Evolutionary conservation across 805 yeast species (phyloP).

Genomic region (Candida orba): DNA sequence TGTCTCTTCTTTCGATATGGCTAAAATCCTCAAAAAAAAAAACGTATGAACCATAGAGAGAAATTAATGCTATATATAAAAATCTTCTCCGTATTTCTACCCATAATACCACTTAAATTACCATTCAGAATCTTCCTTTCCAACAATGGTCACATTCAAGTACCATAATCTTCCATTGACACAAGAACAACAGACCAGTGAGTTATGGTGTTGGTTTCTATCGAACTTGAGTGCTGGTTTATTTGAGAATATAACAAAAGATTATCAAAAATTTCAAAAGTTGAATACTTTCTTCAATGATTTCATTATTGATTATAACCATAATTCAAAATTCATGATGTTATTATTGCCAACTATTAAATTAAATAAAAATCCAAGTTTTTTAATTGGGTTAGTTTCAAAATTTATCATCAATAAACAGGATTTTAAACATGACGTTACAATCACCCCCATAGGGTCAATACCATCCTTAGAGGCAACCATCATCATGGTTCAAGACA

Average conservation of each 20-base stretch:
- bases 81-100: no score
- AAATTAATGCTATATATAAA: no score
- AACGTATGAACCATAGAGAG: no score
- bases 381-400: slow-evolving; percentile 2
- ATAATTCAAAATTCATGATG: slow-evolving; percentile 1
- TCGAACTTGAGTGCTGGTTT: slow-evolving; percentile 28
- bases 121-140: no score
- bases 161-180: slow-evolving; percentile 23
- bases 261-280: slow-evolving; percentile 22
- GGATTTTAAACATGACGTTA: slow-evolving; percentile 1
- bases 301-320: background rate
- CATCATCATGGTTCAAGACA: slow-evolving; percentile 4
- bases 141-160: slow-evolving; percentile 5
- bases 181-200: slow-evolving; percentile 27
- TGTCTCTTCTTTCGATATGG: no score
- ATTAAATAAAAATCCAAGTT: slow-evolving; percentile 2
- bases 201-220: slow-evolving; percentile 32
- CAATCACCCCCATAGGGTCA: slow-evolving; percentile 7
- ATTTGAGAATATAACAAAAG: slow-evolving; percentile 28
- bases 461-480: slow-evolving; percentile 5
- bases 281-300: slow-evolving; percentile 22
- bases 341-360: slow-evolving; percentile 4
- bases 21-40: no score
- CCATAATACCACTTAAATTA: no score
- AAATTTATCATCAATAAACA: slow-evolving; percentile 2